Evolutionary conservation across 2,329 filamentous ascomycete genomes (phyloP).

Genomic region (Fusarium anthophilum): DNA sequence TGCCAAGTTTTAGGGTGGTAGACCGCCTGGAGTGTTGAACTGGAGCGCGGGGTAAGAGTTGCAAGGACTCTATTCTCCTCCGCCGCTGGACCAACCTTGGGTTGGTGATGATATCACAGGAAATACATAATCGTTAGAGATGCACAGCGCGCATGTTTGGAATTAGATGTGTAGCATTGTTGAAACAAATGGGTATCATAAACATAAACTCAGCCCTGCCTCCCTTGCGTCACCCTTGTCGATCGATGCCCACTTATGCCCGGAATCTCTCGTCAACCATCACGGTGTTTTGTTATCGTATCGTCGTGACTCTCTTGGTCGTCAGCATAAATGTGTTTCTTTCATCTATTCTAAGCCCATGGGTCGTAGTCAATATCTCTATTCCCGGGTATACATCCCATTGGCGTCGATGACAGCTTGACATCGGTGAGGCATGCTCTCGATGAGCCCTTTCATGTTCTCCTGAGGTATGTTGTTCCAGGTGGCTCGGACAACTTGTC

Average conservation of each 20-base stretch:
- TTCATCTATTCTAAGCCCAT: background rate
- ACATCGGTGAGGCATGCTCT: constrained; percentile 21
- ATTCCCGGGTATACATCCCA: constrained; percentile 19
- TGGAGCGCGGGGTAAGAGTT: background rate
- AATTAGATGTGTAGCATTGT: background rate
- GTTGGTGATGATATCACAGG: constrained; percentile 3
- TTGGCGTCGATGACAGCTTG: constrained; percentile 29
- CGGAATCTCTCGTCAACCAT: background rate
- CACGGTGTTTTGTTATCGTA: background rate
- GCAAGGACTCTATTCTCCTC: background rate
- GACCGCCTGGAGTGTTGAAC: background rate
- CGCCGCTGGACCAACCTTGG: background rate
- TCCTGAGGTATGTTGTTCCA: constrained; percentile 8
- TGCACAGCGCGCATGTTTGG: background rate
- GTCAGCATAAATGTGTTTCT: background rate
- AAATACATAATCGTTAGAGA: background rate
- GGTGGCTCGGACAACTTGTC: background rate
- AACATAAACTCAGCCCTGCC: background rate
- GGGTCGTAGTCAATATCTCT: background rate
- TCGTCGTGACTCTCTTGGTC: background rate
- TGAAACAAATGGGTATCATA: constrained; percentile 2
- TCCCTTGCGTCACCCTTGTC: background rate
- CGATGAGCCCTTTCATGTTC: constrained; percentile 1
- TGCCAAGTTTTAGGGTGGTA: constrained; percentile 19
- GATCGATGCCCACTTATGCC: background rate